Base-by-base conservation (phyloP, 164 flowering plant genomes). In the Macadamia integrifolia region DNA sequence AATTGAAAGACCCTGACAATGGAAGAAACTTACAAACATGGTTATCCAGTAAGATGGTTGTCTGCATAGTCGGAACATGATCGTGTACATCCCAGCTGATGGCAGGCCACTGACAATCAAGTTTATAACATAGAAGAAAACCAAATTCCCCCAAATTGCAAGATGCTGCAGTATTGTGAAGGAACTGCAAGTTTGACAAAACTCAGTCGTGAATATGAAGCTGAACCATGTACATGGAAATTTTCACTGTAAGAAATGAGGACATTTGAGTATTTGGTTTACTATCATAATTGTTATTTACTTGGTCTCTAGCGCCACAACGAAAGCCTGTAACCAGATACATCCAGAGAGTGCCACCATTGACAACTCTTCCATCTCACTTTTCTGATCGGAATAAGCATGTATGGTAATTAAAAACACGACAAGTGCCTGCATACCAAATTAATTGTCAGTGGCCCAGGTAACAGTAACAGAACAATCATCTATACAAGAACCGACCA, bases 331-430 rank as follows among this genome's bases (percentile, higher is more conserved):
- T 81, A 94, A 79, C 99, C 98, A 94, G 74, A 94, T 89, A 76
- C 99, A 94, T 72, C 99, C 99, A 35, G 99, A 94, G 61, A 94
- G 89, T 69, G 99, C 99, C 62, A 92, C 96, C 97, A 94, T 85
- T 28, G 96, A 78, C 15, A 94, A 77, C 80, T 92, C 91, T 81
- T 92, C 98, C 92, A 86, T 87, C 76, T 90, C 99, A 76, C 94
- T 87, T 77, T 86, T 92, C 76, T 94, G 98, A 67, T 81, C 79
- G 23, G 98, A 90, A 81, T 87, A 92, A 6, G 87, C 83, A 77
- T 92, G 84, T 76, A 94, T 92, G 78, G 83, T 87, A 74, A 94
- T 86, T 49, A 82, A 67, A 77, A 94, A 92, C 56, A 90, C 92
- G 69, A 90, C 88, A 74, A 90, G 79, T 46, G 97, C 99, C 99